Percentiles rank a stretch among this genome's conserved stretches.
phyloP scores from a whole-genome alignment of 441 rosid species.

The Populus hybrid region DNA sequence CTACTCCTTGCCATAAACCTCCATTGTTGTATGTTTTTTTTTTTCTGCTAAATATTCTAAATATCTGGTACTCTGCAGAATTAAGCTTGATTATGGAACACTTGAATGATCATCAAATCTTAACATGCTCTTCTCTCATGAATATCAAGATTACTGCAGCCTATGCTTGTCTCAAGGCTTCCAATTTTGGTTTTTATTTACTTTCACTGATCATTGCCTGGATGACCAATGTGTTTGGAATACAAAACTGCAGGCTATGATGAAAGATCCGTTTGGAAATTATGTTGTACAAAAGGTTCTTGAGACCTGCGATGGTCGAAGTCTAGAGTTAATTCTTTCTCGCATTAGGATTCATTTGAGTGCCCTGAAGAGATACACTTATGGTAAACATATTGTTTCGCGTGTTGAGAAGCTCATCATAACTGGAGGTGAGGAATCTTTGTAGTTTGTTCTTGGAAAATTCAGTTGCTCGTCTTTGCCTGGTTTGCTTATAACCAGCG shows the following conservation, averaged over 20 bases:
- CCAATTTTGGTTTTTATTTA: neutral
- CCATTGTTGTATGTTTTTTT: neutral
- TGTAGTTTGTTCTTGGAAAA: neutral
- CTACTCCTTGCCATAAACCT: neutral
- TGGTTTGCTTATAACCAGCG: neutral
- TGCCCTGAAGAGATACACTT: slow-evolving; percentile 83
- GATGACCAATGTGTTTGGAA: slow-evolving; percentile 7
- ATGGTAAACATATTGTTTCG: slow-evolving; percentile 89
- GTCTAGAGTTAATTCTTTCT: slow-evolving; percentile 71
- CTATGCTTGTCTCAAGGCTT: neutral
- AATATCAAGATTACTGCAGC: neutral
- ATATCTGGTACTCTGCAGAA: too few relatives aligned
- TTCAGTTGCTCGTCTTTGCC: neutral
- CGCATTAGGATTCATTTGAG: slow-evolving; percentile 82
- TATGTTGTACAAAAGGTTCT: slow-evolving; percentile 96
- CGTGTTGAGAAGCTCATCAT: slow-evolving; percentile 90
- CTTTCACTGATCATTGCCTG: neutral
- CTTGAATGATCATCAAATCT: neutral
- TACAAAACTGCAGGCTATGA: slow-evolving; percentile 72
- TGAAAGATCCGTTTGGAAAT: slow-evolving; percentile 96
- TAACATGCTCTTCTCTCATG: neutral
- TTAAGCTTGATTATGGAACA: neutral
- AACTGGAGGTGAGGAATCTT: slow-evolving; percentile 64
- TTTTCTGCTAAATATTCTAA: too few relatives aligned
- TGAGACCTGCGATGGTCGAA: slow-evolving; percentile 82